A percentile compares a stretch with the other conserved stretches of the same genome.
These are phyloP conservation scores for Porosira glacialis DNA, from an alignment of 352 stramenopile species.

Conservation along the genomic window DNA sequence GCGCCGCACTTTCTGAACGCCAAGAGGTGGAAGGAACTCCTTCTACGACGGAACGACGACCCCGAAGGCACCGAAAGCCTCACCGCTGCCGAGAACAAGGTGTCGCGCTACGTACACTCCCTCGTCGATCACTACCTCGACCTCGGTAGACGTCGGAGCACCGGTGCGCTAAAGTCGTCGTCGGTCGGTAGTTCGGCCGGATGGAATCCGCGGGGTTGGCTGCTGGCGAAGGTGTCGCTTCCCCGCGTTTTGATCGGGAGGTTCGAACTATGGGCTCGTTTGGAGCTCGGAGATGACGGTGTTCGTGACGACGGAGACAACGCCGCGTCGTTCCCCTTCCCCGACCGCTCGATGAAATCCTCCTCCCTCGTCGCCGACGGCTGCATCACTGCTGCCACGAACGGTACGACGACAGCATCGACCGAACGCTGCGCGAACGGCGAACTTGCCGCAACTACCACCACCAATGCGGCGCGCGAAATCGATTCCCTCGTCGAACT, in stretches of 20 bases:
- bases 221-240: slow-evolving; percentile 37
- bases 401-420: too few relatives aligned
- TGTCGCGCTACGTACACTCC: slow-evolving; percentile 30
- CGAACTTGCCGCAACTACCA: slow-evolving; percentile 13
- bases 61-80: too few relatives aligned
- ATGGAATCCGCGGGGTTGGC: slow-evolving; percentile 43
- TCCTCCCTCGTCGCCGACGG: too few relatives aligned
- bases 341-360: slow-evolving; percentile 1
- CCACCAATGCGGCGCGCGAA: slow-evolving; percentile 5
- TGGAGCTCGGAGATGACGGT: slow-evolving; percentile 19
- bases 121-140: slow-evolving; percentile 41
- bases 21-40: slow-evolving; percentile 5
- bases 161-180: slow-evolving; percentile 15
- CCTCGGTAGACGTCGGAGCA: too few relatives aligned
- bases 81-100: slow-evolving; percentile 9
- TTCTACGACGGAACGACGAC: too few relatives aligned
- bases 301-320: not conserved
- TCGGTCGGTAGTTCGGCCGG: too few relatives aligned
- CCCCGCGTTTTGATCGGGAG: slow-evolving; percentile 24
- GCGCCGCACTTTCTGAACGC: slow-evolving; percentile 31
- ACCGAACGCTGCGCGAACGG: too few relatives aligned
- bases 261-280: slow-evolving; percentile 16
- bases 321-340: not conserved
- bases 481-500: slow-evolving; percentile 32
- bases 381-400: too few relatives aligned